Conservation (phyloP, 768 basidiomycete species). For the Leccinum sublutescens region DNA sequence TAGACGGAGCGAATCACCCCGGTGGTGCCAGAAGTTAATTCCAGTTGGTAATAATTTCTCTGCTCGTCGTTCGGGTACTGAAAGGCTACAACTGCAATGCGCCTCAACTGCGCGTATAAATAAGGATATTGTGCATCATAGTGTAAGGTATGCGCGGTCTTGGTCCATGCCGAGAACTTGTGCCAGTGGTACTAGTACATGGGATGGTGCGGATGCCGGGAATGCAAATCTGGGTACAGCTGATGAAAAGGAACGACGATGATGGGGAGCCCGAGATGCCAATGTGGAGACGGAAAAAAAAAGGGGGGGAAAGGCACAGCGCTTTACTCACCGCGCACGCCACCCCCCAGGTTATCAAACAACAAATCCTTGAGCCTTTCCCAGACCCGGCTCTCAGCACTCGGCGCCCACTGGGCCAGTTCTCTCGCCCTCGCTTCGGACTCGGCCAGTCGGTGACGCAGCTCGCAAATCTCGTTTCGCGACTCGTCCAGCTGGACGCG, state of each 20-base stretch:
- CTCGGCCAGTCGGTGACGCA: slow-evolving; percentile 25
- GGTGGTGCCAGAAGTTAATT: neutral
- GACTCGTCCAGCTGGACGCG: slow-evolving; percentile 17
- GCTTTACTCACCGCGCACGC: slow-evolving; percentile 22
- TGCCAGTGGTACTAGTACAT: slow-evolving; percentile 20
- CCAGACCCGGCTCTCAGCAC: slow-evolving; percentile 26
- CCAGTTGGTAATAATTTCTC: slow-evolving; percentile 3
- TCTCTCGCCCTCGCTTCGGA: slow-evolving; percentile 24
- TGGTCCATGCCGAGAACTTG: slow-evolving; percentile 24
- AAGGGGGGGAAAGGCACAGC: neutral
- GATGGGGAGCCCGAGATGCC: slow-evolving; percentile 2
- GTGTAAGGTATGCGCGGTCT: slow-evolving; percentile 22
- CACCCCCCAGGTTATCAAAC: slow-evolving; percentile 25
- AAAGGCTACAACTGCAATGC: slow-evolving; percentile 18
- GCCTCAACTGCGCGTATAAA: slow-evolving; percentile 24
- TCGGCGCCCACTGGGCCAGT: slow-evolving; percentile 11
- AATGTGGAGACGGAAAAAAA: slow-evolving; percentile 3
- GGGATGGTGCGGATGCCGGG: slow-evolving; percentile 23
- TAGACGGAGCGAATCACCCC: neutral
- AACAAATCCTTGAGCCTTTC: slow-evolving; percentile 30
- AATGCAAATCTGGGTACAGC: slow-evolving; percentile 21
- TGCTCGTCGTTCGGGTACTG: slow-evolving; percentile 6
- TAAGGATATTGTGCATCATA: slow-evolving; percentile 18
- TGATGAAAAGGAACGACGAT: slow-evolving; percentile 7
- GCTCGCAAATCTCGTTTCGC: slow-evolving; percentile 18